Evolutionary conservation across 2,329 filamentous ascomycete species (phyloP), one percentile per base, ranked within the genome.

Genomic region (Fusarium guadeloupense): DNA sequence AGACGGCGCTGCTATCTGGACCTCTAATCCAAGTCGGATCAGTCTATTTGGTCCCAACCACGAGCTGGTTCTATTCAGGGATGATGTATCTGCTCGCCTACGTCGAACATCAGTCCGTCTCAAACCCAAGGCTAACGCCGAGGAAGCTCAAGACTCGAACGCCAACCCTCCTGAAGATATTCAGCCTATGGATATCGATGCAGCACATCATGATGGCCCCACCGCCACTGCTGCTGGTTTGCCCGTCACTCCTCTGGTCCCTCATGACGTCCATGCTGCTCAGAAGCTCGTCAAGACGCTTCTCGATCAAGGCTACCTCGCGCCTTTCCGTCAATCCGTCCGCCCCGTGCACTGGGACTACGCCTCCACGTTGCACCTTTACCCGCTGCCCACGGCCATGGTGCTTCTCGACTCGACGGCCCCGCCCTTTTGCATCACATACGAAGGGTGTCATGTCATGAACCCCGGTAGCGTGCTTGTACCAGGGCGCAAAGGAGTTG

Each of bases 371-470:
- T 76, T 98, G 62, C 89, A 92, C 49, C 78, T 99, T 19, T 98
- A 97, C 74, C 95, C 94, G 9, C 77, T 98, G 23, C 95, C 95
- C 3, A 94, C 91, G 17, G 87, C 91, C 1, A 80, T 98, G 70
- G 85, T 96, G 14, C 77, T 99, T 5, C 89, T 92, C 3, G 95
- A 99, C 76, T 81, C 89, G 0, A 91, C 93, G 35, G 88, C 89
- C 9, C 88, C 91, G 13, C 84, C 92, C 0, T 99, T 97, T 71
- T 90, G 89, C 48, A 81, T 97, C 63, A 96, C 91, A 13, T 98
- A 98, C 71, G 94, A 97, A 75, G 94, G 93, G 0, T 98, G 95
- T 71, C 91, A 95, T 77, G 93, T 97, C 28, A 89, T 99, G 85
- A 99, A 99, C 73, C 93, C 95, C 0, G 92, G 93, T 6, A 83